These are phyloP conservation scores for Thalia dealbata DNA, from an alignment of 176 grass and related monocot species.

Conservation along the genomic window DNA sequence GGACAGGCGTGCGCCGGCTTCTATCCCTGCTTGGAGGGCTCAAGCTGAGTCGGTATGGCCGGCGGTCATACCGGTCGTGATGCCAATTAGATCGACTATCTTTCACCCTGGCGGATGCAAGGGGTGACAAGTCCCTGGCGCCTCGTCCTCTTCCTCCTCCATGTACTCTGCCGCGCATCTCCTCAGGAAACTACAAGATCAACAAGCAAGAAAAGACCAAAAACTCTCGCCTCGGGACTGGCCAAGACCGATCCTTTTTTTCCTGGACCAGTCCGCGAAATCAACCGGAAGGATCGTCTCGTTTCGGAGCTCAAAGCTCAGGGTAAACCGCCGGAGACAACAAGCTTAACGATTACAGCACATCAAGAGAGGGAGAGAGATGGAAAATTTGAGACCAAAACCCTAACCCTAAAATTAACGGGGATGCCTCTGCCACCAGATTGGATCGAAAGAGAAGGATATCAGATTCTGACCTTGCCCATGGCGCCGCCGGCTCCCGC, in stretches of 20 bases:
- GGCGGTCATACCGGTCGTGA: neutral
- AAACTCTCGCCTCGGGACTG: neutral
- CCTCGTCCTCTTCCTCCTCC: neutral
- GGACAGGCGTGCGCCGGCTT: neutral
- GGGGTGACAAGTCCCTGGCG: neutral
- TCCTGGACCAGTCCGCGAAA: neutral
- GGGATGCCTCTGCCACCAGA: neutral
- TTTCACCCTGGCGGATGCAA: neutral
- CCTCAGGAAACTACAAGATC: neutral
- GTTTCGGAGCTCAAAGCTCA: neutral
- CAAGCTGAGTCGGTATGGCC: neutral
- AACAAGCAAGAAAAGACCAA: neutral
- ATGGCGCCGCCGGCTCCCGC: neutral
- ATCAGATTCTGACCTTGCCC: constrained; percentile 11
- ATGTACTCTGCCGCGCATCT: neutral
- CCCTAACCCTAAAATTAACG: neutral
- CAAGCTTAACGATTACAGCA: neutral
- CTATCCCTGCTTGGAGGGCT: neutral
- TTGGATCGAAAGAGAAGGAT: neutral
- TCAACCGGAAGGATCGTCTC: neutral
- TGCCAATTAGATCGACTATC: neutral
- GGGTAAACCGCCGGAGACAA: neutral
- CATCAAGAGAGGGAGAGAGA: neutral
- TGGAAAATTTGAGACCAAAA: too few relatives aligned
- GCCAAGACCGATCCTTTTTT: neutral